Percentiles rank a stretch among this genome's conserved stretches.
Conservation (phyloP, 2,329 filamentous ascomycete genomes). For the Penicillium polonicum region DNA sequence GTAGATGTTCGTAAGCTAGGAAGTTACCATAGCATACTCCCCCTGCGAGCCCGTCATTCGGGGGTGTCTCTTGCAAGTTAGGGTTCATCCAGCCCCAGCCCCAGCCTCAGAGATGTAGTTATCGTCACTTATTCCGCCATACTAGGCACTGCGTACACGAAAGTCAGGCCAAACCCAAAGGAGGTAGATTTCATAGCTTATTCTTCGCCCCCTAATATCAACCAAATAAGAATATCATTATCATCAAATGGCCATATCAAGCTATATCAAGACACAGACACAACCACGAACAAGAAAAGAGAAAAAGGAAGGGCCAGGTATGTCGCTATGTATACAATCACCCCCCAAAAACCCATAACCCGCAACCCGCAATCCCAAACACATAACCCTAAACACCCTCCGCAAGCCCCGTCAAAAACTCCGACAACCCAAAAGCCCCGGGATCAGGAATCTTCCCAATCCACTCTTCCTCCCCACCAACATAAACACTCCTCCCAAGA, state of each 20-base stretch:
- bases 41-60: neutral
- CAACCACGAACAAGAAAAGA: neutral
- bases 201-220: neutral
- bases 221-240: neutral
- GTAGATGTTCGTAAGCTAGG: neutral
- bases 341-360: neutral
- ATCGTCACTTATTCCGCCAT: no score
- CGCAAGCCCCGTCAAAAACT: constrained; percentile 78
- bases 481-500: constrained; percentile 78
- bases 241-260: constrained; percentile 1
- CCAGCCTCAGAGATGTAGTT: neutral
- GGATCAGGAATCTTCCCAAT: constrained; percentile 73
- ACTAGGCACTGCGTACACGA: no score
- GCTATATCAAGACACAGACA: neutral
- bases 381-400: constrained; percentile 42
- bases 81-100: neutral
- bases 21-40: neutral
- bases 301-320: neutral
- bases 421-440: constrained; percentile 73
- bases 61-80: neutral
- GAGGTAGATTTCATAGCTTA: no score
- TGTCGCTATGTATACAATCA: neutral
- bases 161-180: no score
- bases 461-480: constrained; percentile 65
- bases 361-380: neutral